These are phyloP conservation scores for Carex littledalei DNA, from an alignment of 176 grass and related monocot genomes.

Conservation along the genomic window DNA sequence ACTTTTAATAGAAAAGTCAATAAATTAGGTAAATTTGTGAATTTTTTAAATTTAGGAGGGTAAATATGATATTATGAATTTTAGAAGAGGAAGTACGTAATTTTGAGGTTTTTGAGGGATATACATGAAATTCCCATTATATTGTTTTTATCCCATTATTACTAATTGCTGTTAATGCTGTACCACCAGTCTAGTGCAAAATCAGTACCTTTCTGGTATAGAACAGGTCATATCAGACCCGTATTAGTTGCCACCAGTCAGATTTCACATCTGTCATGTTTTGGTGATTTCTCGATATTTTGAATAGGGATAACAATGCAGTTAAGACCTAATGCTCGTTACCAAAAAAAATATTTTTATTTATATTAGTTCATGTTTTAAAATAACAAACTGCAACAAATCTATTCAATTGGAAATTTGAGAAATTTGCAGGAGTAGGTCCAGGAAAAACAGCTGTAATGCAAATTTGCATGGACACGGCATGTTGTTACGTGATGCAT, in stretches of 20 bases:
- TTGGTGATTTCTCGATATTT: neutral
- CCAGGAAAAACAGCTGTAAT: conserved; percentile 77
- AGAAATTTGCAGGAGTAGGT: conserved; percentile 38
- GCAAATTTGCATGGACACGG: conserved; percentile 72
- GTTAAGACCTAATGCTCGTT: neutral
- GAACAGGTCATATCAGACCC: neutral
- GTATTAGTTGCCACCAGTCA: neutral
- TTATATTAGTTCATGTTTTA: neutral
- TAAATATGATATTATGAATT: too few species aligned
- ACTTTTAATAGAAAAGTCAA: too few species aligned
- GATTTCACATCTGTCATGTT: neutral
- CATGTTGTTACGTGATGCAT: conserved; percentile 69
- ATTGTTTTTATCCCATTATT: neutral
- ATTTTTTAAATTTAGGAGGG: too few species aligned
- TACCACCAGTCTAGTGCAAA: neutral
- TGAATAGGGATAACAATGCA: neutral
- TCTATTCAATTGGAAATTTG: neutral
- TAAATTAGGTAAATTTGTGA: too few species aligned
- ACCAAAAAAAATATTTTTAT: neutral
- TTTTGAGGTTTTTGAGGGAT: too few species aligned
- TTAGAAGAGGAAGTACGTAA: too few species aligned
- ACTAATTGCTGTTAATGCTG: neutral
- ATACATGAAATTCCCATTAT: neutral
- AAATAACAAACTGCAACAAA: neutral
- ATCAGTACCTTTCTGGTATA: neutral